phyloP scores from a whole-genome alignment of 2,329 filamentous ascomycete species.

The Microthyrium microscopicum region DNA sequence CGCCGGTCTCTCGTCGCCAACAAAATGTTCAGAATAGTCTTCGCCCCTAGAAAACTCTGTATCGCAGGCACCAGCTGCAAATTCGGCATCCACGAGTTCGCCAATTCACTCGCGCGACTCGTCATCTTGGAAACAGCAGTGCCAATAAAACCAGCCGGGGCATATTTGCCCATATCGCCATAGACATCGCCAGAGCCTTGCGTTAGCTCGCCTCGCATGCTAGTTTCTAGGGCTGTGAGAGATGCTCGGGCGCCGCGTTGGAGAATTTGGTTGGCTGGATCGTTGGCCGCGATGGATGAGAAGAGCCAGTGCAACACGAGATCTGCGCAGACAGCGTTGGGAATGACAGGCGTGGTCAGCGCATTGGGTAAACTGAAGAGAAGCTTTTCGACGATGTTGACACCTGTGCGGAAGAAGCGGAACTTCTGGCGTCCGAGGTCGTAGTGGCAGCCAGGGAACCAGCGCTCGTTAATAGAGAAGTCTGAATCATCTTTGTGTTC shows the following conservation, averaged over 20 bases:
- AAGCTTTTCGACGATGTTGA: constrained; percentile 15
- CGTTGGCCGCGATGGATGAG: constrained; percentile 11
- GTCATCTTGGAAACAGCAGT: constrained; percentile 11
- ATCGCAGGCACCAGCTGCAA: constrained; percentile 14
- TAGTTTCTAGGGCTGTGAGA: constrained; percentile 10
- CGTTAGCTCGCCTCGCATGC: constrained; percentile 10
- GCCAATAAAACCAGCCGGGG: constrained; percentile 14
- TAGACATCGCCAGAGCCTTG: constrained; percentile 19
- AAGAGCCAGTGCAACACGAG: constrained; percentile 17
- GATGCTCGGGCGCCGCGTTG: constrained; percentile 9
- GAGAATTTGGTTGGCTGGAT: constrained; percentile 13
- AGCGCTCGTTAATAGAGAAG: constrained; percentile 14
- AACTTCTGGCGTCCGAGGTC: constrained; percentile 20
- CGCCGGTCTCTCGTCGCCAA: constrained; percentile 17
- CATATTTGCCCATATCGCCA: constrained; percentile 15
- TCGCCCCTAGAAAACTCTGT: constrained; percentile 15
- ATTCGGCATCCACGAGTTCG: constrained; percentile 14
- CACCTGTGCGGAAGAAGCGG: constrained; percentile 16
- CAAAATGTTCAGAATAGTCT: constrained; percentile 15
- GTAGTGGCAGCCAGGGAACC: constrained; percentile 23
- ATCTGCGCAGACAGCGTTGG: constrained; percentile 18
- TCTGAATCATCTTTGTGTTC: constrained; percentile 8
- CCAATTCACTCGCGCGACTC: constrained; percentile 7
- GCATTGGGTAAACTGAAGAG: constrained; percentile 15
- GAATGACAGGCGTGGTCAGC: constrained; percentile 16